phyloP scores from a whole-genome alignment of 805 yeast genomes.

The Ogataea philodendri region DNA sequence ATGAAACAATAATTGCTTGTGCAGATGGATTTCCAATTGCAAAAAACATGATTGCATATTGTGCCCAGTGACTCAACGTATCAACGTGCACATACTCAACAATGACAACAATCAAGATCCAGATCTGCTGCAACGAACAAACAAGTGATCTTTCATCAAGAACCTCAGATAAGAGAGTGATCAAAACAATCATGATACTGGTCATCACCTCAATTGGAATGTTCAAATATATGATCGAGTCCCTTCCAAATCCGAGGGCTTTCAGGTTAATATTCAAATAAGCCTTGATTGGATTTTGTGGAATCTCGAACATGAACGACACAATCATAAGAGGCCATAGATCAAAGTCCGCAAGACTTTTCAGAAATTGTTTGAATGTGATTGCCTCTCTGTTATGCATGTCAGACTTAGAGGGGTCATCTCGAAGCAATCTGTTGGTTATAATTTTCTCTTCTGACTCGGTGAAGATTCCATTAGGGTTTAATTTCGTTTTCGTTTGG shows the following conservation, averaged over 20 bases:
- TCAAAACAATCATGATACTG: slow-evolving; percentile 32
- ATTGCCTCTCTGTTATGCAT: slow-evolving; percentile 56
- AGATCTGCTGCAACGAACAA: slow-evolving; percentile 14
- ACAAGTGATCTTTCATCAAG: slow-evolving; percentile 27
- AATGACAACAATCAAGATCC: slow-evolving; percentile 16
- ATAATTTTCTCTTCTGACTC: slow-evolving; percentile 40
- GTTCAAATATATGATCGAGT: slow-evolving; percentile 45
- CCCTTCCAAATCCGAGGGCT: slow-evolving; percentile 45
- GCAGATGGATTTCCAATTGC: slow-evolving; percentile 41
- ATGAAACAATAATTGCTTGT: slow-evolving; percentile 49
- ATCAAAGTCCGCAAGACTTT: slow-evolving; percentile 45
- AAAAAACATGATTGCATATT: slow-evolving; percentile 16
- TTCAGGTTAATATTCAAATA: slow-evolving; percentile 47
- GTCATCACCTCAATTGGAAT: slow-evolving; percentile 43
- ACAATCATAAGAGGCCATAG: slow-evolving; percentile 48
- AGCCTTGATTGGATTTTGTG: slow-evolving; percentile 33
- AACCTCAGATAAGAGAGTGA: slow-evolving; percentile 36
- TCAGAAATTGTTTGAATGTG: slow-evolving; percentile 35
- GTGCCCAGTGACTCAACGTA: slow-evolving; percentile 12
- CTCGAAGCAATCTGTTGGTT: slow-evolving; percentile 40
- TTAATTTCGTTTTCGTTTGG: slow-evolving; percentile 48
- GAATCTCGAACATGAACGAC: slow-evolving; percentile 40
- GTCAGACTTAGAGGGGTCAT: slow-evolving; percentile 49
- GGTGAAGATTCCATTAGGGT: slow-evolving; percentile 47
- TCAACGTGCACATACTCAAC: slow-evolving; percentile 13